Evolutionary conservation across 1,284 basidiomycete genomes (phyloP), one percentile per base, ranked within the genome.

Genomic region (Pseudozyma hubeiensis): DNA sequence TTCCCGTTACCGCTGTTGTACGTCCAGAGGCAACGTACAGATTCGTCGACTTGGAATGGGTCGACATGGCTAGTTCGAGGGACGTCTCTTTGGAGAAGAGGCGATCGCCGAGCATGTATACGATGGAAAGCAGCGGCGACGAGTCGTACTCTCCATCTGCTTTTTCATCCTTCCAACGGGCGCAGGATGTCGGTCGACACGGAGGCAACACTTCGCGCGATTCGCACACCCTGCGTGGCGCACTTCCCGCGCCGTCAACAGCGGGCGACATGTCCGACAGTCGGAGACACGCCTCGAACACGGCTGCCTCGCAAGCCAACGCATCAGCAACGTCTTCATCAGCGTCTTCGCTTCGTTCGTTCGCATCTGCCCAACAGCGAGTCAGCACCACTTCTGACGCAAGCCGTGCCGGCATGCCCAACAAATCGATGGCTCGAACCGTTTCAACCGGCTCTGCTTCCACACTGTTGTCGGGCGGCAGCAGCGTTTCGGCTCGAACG

Each of bases 11-110:
- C 6, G 48, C 44, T 7, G 29, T 39, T 6, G 44, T 60, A 11
- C 48, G 33, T 11, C 48, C 64, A n/a, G 63, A 58, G 24, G 43
- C 51, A 10, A 65, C 47, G 16, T 55, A 35, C 33, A 41, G 53
- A n/a, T 64, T 69, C 19, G 44, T 69, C 13, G 53, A 64, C 7
- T 7, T 64, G 29, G 66, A 65, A 34, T 43, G 64, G 57, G 62
- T 70, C 30, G 62, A 64, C 33, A 70, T 64, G 67, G 53, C 62
- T 5, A 54, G 14, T 6, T 57, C 46, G 5, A 70, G 61, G 51
- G 16, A 37, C 4, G 35, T 64, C 8, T 39, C 41, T 9, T 43
- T 64, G 16, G 34, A 37, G 7, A 29, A 37, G 3, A 33, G 33
- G 7, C 41, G 46, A 7, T 45, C 54, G 45, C 39, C 49, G 19